These are phyloP conservation scores for Cocos nucifera DNA, from an alignment of 176 grass and related monocot genomes.

Conservation along the genomic window DNA sequence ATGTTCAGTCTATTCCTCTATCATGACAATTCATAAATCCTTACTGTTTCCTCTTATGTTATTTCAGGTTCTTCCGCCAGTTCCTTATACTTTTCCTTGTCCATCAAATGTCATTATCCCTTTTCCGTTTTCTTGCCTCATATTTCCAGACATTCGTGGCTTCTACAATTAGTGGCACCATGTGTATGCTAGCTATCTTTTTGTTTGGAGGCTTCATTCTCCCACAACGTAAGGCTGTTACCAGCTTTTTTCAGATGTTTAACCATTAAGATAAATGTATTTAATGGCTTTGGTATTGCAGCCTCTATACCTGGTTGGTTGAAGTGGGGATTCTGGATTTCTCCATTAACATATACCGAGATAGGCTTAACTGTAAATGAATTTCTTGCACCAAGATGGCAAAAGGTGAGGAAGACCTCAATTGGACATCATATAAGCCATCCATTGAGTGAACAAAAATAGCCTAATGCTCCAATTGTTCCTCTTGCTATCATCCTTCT, in stretches of 20 bases:
- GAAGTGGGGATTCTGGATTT: constrained; percentile 90
- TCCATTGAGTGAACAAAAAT: too few species aligned
- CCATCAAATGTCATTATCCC: constrained; percentile 40
- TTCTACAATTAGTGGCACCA: constrained; percentile 23
- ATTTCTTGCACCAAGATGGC: constrained; percentile 77
- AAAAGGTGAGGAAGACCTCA: constrained; percentile 34
- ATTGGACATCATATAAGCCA: background rate
- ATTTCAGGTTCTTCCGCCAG: constrained; percentile 50
- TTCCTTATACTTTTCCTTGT: constrained; percentile 49
- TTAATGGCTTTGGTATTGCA: constrained; percentile 12
- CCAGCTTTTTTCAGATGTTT: constrained; percentile 10
- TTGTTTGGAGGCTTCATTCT: constrained; percentile 71
- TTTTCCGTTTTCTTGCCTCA: constrained; percentile 54
- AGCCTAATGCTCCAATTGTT: too few species aligned
- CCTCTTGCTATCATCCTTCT: background rate
- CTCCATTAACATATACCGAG: constrained; percentile 69
- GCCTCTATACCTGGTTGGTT: constrained; percentile 67
- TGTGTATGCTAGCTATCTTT: constrained; percentile 23
- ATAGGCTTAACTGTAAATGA: constrained; percentile 75
- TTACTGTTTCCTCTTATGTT: background rate
- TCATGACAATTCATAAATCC: too few species aligned
- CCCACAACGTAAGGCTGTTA: constrained; percentile 38
- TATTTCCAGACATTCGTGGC: constrained; percentile 39
- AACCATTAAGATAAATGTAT: background rate
- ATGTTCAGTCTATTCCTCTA: too few species aligned